These are phyloP conservation scores for Saccharomycopsis selenospora DNA, from an alignment of 805 yeast genomes.

Conservation along the genomic window DNA sequence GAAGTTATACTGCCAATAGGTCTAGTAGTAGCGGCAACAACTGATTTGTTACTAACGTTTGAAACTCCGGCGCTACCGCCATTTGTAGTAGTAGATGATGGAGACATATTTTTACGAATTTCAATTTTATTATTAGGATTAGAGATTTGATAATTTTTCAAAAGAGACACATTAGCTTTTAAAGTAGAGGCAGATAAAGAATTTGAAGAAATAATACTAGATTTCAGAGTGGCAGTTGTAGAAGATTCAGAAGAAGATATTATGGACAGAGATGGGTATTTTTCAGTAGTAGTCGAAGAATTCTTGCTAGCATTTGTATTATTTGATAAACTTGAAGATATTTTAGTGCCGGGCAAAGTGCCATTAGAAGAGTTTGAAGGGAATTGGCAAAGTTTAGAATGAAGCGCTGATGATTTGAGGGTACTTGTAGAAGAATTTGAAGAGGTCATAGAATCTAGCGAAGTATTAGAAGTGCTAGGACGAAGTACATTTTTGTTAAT, in stretches of 20 bases:
- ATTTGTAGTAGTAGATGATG: no score
- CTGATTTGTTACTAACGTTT: background rate
- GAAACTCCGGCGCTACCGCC: background rate
- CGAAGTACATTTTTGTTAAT: slow-evolving; percentile 3
- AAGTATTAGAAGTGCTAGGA: slow-evolving; percentile 6
- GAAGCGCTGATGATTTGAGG: slow-evolving; percentile 3
- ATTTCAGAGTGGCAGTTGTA: no score
- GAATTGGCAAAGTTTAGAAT: background rate
- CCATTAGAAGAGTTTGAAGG: slow-evolving; percentile 3
- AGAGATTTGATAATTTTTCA: background rate
- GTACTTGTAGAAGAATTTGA: slow-evolving; percentile 8
- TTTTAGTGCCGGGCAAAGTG: background rate
- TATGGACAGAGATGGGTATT: no score
- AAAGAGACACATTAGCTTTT: background rate
- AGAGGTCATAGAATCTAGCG: slow-evolving; percentile 12
- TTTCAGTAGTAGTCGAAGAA: no score
- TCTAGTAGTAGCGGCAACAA: no score
- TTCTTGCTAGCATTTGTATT: no score
- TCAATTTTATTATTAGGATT: no score
- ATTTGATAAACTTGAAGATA: no score
- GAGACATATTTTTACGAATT: no score
- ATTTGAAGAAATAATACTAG: no score
- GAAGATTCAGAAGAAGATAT: no score
- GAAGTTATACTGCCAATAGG: background rate
- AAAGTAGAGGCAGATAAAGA: background rate